phyloP scores from a whole-genome alignment of 495 filamentous ascomycete genomes.

The Peziza echinospora region DNA sequence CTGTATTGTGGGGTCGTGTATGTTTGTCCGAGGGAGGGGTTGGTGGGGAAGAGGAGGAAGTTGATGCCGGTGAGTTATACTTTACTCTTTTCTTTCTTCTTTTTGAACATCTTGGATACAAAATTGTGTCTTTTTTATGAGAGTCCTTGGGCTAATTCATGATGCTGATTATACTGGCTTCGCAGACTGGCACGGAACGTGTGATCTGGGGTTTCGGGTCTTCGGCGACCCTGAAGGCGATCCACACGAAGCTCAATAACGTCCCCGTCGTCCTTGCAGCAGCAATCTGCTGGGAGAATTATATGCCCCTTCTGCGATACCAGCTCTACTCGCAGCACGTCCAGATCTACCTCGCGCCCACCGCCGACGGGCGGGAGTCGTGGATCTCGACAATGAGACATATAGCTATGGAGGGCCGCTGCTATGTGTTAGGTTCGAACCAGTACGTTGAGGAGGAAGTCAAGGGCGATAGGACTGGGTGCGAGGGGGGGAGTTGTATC shows the following conservation, averaged over 20 bases:
- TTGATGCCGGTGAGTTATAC: conserved; percentile 52
- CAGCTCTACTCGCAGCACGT: conserved; percentile 78
- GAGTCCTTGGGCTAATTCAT: too few relatives aligned
- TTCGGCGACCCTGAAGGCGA: conserved; percentile 54
- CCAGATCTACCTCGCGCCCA: conserved; percentile 80
- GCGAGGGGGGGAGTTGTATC: conserved; percentile 63
- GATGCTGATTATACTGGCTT: not conserved
- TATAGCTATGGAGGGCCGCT: conserved; percentile 55
- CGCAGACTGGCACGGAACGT: conserved; percentile 54
- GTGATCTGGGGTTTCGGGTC: conserved; percentile 81
- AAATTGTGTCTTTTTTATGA: too few relatives aligned
- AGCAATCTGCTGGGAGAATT: conserved; percentile 95
- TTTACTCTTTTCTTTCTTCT: conserved; percentile 2
- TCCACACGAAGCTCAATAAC: conserved; percentile 59
- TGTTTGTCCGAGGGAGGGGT: conserved; percentile 49
- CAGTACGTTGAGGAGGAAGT: conserved; percentile 29
- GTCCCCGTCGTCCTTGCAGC: conserved; percentile 51
- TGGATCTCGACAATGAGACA: conserved; percentile 73
- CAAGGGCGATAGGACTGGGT: conserved; percentile 22
- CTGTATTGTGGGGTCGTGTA: conserved; percentile 72
- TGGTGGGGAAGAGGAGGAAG: conserved; percentile 75
- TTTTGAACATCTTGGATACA: not conserved
- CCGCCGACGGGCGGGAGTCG: conserved; percentile 64
- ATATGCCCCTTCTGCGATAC: conserved; percentile 71
- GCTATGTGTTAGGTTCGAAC: conserved; percentile 73